phyloP scores from a whole-genome alignment of 768 basidiomycete genomes.

The Clitopilus passeckerianus region DNA sequence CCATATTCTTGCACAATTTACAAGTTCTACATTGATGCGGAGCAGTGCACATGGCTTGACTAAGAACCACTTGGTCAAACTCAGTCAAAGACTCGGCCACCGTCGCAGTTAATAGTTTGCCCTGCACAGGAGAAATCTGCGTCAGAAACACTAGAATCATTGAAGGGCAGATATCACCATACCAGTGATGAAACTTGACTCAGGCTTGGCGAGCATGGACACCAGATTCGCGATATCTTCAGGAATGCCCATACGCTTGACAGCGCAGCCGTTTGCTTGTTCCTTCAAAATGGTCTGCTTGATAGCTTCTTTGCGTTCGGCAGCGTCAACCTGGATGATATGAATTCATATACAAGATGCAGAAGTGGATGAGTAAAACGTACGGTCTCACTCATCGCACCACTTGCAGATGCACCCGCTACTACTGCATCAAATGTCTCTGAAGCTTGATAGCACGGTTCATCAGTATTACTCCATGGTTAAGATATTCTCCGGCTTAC shows the following conservation, averaged over 20 bases:
- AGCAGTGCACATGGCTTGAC: no score
- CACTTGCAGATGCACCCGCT: background rate
- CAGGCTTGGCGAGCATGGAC: constrained; percentile 26
- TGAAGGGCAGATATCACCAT: background rate
- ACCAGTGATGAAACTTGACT: constrained; percentile 29
- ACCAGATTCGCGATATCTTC: constrained; percentile 32
- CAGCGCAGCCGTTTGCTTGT: constrained; percentile 6
- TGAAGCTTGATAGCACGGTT: no score
- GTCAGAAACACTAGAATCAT: background rate
- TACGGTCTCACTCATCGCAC: background rate
- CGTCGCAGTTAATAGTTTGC: background rate
- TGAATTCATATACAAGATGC: background rate
- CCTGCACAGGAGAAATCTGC: background rate
- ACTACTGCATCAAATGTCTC: background rate
- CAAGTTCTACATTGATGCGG: no score
- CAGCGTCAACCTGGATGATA: background rate
- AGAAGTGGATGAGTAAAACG: background rate
- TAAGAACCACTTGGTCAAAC: no score
- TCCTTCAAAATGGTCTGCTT: background rate
- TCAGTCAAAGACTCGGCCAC: background rate
- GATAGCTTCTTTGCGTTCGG: background rate
- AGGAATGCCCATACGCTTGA: constrained; percentile 9
- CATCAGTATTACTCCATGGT: background rate
- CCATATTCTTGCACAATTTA: no score
- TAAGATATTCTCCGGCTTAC: background rate